These are phyloP conservation scores for Tylopilus vinaceipallidus DNA, from an alignment of 768 basidiomycete species.

Conservation along the genomic window DNA sequence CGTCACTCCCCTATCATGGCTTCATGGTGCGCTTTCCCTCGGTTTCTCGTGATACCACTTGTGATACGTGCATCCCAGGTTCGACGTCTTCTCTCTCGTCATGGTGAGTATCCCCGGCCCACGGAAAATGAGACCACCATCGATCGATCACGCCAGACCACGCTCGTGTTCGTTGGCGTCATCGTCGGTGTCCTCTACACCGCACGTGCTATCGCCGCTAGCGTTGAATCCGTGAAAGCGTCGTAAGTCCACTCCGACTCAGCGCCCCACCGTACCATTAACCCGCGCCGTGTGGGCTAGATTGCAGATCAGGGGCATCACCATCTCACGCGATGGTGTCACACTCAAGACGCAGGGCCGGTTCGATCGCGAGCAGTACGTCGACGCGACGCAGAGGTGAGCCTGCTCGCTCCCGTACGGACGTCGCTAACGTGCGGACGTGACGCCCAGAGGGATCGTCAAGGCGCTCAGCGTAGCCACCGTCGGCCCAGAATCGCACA, in stretches of 20 bases:
- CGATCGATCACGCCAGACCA: conserved; percentile 36
- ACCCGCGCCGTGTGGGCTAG: not conserved
- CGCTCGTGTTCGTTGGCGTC: conserved; percentile 44
- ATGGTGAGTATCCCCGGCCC: too few relatives aligned
- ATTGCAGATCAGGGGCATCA: conserved; percentile 54
- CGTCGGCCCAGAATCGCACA: conserved; percentile 24
- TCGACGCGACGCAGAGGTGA: conserved; percentile 74
- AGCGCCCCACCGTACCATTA: too few relatives aligned
- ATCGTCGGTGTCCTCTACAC: conserved; percentile 43
- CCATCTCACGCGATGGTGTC: conserved; percentile 58
- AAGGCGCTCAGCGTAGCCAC: conserved; percentile 50
- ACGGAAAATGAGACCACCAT: too few relatives aligned
- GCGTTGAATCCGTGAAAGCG: conserved; percentile 50
- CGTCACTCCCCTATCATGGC: conserved; percentile 14
- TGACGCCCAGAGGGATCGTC: conserved; percentile 43
- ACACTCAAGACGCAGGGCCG: conserved; percentile 62
- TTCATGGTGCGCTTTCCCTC: conserved; percentile 6
- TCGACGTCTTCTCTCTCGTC: conserved; percentile 19
- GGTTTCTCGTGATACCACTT: not conserved
- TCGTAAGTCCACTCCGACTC: conserved; percentile 49
- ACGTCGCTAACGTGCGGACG: not conserved
- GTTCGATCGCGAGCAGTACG: conserved; percentile 60
- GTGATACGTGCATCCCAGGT: conserved; percentile 2
- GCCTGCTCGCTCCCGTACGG: not conserved
- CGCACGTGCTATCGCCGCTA: conserved; percentile 38